Evolutionary conservation across 768 basidiomycete species (phyloP), one percentile per base, ranked within the genome.

Genomic region (Suillus bovinus): DNA sequence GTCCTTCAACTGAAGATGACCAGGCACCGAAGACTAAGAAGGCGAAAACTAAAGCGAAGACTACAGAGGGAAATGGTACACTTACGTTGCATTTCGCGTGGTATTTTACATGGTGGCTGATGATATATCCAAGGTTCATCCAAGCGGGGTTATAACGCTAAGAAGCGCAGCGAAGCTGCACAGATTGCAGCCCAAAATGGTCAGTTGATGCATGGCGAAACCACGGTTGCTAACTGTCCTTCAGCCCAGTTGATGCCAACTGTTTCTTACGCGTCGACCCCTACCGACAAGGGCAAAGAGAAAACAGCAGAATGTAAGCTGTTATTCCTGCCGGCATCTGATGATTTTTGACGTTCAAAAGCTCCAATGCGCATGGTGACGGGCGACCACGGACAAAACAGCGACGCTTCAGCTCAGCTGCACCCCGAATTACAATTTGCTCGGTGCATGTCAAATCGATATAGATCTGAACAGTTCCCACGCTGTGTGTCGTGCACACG

Each of bases 401-500:
- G 66, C 38, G 78, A 74, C 27, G 57, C 68, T 34, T 66, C 73
- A 13, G 71, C 74, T 27, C 70, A 78, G 2, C 74, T 85, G 42
- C 78, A 84, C 47, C 85, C 87, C 5, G 91, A 93, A 69, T 77
- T 89, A 29, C 91, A 93, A 62, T 87, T 85, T 63, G 87, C 90
- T 3, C 84, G 91, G 6, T 93, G 91, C 77, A 93, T 93, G 91
- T 91, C 91, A 0, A 89, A 86, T 68, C 82, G 89, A 54, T 93
- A 92, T 72, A 84, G 84, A 64, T 76, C 79, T 49, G 89, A 91
- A 66, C 79, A 82, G 58, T 90, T 92, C 73, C 89, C 91, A 44
- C 86, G 89, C 16, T 93, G 91, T 68, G 88, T 93, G 39, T 88
- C 90, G 3, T 93, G 91, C 72, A 92, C 88, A 38, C 87, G 91